Evolutionary conservation across 2,329 filamentous ascomycete species (phyloP), one percentile per base, ranked within the genome.

Genomic region (Fusarium chlamydosporum): DNA sequence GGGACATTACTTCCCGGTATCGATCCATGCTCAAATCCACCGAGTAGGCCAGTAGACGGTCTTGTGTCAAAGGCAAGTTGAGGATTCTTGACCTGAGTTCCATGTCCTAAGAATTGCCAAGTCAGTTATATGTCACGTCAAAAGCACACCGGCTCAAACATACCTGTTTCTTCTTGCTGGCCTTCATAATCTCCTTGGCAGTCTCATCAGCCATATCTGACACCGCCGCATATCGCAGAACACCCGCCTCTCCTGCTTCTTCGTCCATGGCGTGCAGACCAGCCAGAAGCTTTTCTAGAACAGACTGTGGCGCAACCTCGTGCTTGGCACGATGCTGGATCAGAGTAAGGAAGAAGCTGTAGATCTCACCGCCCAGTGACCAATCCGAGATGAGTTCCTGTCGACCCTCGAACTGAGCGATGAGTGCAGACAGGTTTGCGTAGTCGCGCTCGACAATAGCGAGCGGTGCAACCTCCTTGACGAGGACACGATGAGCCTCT

Each of bases 371-470:
- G 29, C 94, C 94, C 18, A 88, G 80, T 11, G 88, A 82, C 96
- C 96, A 97, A 54, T 91, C 89, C 12, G 85, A 80, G 33, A 97
- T 89, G 20, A 83, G 80, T 37, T 85, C 81, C 33, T 88, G 85
- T 29, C 86, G 88, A 2, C 84, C 84, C 52, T 89, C 81, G 74
- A 99, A 97, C 61, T 90, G 89, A 18, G 84, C 83, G 37, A 98
- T 85, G 38, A 97, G 83, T 33, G 85, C 82, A 40, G 88, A 86
- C 2, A 98, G 82, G 3, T 85, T 85, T 20, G 86, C 85, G 74
- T 93, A 95, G 76, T 97, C 91, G 42, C 91, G 89, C 75, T 93
- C 91, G 64, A 99, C 91, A 67, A 99, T 87, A 12, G 93, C 89
- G 29, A 86, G 84, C 0, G 96, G 96, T 1, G 92, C 96, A 31